These are phyloP conservation scores for Aspergillus aculeatus DNA, from an alignment of 2,329 filamentous ascomycete species.

Conservation along the genomic window DNA sequence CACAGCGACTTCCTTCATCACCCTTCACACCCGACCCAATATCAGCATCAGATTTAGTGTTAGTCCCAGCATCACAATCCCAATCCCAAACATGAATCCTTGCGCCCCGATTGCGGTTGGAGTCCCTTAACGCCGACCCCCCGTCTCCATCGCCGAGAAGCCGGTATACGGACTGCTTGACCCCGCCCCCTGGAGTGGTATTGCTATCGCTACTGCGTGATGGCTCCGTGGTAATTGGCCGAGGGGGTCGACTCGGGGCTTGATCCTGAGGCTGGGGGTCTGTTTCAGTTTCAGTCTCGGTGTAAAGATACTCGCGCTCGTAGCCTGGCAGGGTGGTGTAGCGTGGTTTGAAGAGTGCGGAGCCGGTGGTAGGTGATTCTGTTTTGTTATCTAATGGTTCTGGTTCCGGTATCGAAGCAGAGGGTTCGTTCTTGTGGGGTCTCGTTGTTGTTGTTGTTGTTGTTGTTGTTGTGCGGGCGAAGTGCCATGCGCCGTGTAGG, in stretches of 20 bases:
- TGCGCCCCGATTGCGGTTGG: neutral
- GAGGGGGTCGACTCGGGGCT: too few relatives aligned
- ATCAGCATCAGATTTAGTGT: too few relatives aligned
- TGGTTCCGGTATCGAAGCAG: neutral
- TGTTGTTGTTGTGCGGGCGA: constrained; percentile 46
- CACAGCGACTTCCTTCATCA: neutral
- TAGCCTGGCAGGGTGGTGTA: constrained; percentile 49
- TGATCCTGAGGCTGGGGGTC: neutral
- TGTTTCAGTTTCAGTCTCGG: constrained; percentile 17
- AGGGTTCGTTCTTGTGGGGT: neutral
- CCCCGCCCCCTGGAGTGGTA: neutral
- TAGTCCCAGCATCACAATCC: neutral
- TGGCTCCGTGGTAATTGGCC: too few relatives aligned
- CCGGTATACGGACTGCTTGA: constrained; percentile 13
- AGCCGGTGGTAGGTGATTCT: constrained; percentile 50
- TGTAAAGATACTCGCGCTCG: constrained; percentile 37
- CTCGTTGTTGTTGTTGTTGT: neutral
- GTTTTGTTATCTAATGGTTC: neutral
- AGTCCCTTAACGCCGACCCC: neutral
- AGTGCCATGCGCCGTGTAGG: constrained; percentile 67
- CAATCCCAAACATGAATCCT: constrained; percentile 19
- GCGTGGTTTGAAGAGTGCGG: constrained; percentile 63
- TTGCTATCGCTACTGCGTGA: too few relatives aligned
- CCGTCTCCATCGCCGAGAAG: constrained; percentile 9
- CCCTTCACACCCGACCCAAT: neutral